Conservation (phyloP, 768 basidiomycete genomes). For the Polyporus arcularius region DNA sequence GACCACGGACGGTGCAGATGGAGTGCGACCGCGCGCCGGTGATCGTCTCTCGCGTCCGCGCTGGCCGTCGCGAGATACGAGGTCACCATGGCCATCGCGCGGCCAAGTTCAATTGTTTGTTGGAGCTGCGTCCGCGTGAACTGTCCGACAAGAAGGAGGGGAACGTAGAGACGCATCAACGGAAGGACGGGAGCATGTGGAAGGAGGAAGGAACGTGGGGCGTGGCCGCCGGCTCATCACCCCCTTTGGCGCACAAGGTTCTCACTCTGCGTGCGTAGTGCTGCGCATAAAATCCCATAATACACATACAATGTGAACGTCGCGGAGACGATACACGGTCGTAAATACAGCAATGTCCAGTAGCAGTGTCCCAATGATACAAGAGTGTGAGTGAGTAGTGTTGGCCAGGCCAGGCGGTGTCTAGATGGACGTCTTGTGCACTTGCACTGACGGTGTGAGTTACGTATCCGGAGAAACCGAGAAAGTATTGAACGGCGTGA, state of each 20-base stretch:
- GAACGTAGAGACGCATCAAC: constrained; percentile 2
- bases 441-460: too few relatives aligned
- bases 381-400: neutral
- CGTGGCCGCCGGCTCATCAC: constrained; percentile 1
- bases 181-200: constrained; percentile 12
- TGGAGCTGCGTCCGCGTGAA: neutral
- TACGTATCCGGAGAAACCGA: neutral
- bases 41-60: neutral
- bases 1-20: too few relatives aligned
- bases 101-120: neutral
- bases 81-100: neutral
- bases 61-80: neutral
- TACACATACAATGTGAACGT: neutral
- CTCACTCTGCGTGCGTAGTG: neutral
- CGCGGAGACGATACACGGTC: neutral
- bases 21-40: neutral
- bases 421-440: too few relatives aligned
- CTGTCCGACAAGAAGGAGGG: neutral
- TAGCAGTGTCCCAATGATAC: neutral
- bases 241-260: constrained; percentile 3
- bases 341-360: neutral
- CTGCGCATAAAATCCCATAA: neutral
- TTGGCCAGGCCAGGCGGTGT: too few relatives aligned
- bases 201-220: constrained; percentile 14
- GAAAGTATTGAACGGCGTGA: neutral